phyloP scores from a whole-genome alignment of 768 basidiomycete species.

The Lenzites betulinus region DNA sequence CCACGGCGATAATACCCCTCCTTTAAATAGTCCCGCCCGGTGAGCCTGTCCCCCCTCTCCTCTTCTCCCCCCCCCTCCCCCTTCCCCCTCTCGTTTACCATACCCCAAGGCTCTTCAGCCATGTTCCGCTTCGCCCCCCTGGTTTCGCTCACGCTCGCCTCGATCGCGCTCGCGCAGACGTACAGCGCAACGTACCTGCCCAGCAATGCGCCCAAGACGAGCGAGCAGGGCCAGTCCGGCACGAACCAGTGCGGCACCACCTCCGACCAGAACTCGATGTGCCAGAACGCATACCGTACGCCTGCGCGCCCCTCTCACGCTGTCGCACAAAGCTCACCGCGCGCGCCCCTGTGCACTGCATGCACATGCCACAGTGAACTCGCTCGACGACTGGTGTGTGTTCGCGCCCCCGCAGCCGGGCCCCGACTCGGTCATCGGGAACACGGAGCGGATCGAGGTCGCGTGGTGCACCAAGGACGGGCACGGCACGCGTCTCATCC shows the following conservation, averaged over 20 bases:
- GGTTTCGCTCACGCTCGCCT: conserved; percentile 18
- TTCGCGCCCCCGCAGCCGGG: conserved; percentile 54
- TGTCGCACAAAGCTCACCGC: neutral
- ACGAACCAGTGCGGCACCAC: conserved; percentile 66
- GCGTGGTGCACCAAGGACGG: conserved; percentile 58
- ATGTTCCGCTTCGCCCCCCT: conserved; percentile 15
- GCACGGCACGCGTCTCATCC: conserved; percentile 68
- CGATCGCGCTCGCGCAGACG: conserved; percentile 32
- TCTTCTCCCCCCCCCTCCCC: neutral
- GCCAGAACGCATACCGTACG: conserved; percentile 68
- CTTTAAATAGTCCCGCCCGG: neutral
- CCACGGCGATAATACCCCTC: conserved; percentile 13
- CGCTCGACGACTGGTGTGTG: conserved; percentile 58
- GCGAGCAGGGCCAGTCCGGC: conserved; percentile 61
- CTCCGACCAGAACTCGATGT: conserved; percentile 56
- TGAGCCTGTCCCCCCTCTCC: neutral
- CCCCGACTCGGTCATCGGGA: conserved; percentile 53
- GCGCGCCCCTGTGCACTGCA: neutral
- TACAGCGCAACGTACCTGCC: conserved; percentile 53
- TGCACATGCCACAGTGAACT: conserved; percentile 58
- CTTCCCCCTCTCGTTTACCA: neutral
- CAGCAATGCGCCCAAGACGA: conserved; percentile 46
- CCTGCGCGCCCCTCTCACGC: neutral
- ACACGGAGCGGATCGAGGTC: conserved; percentile 59
- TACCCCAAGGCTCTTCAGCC: neutral